Evolutionary conservation across 2,329 filamentous ascomycete genomes (phyloP).

Genomic region (Colletotrichum sp.): DNA sequence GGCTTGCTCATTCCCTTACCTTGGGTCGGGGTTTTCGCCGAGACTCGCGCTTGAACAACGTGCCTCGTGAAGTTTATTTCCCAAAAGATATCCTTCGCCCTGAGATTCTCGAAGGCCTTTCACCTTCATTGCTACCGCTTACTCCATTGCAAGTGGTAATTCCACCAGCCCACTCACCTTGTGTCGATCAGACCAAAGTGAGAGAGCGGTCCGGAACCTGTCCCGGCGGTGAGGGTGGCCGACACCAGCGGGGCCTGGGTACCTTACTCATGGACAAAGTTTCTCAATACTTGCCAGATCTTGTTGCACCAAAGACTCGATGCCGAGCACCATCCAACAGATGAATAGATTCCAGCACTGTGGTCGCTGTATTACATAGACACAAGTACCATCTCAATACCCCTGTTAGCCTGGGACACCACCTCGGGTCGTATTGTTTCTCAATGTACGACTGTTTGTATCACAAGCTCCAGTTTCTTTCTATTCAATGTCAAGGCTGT

Average conservation of each 20-base stretch:
- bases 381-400: neutral
- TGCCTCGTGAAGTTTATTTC: neutral
- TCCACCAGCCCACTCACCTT: neutral
- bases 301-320: slow-evolving; percentile 1
- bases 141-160: too few relatives aligned
- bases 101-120: neutral
- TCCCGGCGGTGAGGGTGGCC: neutral
- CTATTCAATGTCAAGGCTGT: neutral
- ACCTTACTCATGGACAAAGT: neutral
- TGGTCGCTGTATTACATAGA: neutral
- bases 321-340: neutral
- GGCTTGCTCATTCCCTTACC: neutral
- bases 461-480: neutral
- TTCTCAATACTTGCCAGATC: neutral
- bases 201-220: neutral
- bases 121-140: neutral
- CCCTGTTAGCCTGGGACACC: neutral
- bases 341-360: neutral
- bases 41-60: neutral
- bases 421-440: neutral
- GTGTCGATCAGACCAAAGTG: neutral
- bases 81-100: neutral
- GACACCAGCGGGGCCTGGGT: neutral
- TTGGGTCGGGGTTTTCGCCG: neutral
- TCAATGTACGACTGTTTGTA: neutral